Evolutionary conservation across 1,284 basidiomycete species (phyloP).

Genomic region (Microbotryum intermedium): DNA sequence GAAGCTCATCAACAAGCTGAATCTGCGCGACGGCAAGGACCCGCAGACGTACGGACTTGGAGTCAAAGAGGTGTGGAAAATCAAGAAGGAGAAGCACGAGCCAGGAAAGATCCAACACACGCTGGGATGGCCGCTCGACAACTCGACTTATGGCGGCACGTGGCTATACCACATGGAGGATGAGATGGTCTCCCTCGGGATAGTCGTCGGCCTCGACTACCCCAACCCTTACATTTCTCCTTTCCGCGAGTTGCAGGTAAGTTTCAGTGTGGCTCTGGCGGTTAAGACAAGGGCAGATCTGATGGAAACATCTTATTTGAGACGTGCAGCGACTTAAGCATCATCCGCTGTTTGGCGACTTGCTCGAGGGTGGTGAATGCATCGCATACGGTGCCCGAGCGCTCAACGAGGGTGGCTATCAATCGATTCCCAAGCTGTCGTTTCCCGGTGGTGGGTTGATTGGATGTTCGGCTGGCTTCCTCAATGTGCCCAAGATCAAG

Average conservation of each 20-base stretch:
- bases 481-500: slow-evolving; percentile 98
- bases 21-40: slow-evolving; percentile 66
- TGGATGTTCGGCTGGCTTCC: slow-evolving; percentile 90
- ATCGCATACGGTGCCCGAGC: slow-evolving; percentile 86
- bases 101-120: slow-evolving; percentile 87
- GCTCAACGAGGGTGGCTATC: slow-evolving; percentile 89
- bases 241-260: slow-evolving; percentile 83
- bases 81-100: slow-evolving; percentile 64
- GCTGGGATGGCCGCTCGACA: slow-evolving; percentile 85
- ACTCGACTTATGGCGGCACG: slow-evolving; percentile 81
- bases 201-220: slow-evolving; percentile 93
- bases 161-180: slow-evolving; percentile 96
- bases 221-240: slow-evolving; percentile 88
- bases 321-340: slow-evolving; percentile 86
- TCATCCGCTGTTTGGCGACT: slow-evolving; percentile 77
- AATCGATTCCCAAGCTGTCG: slow-evolving; percentile 80
- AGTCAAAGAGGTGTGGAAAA: slow-evolving; percentile 95
- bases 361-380: slow-evolving; percentile 69
- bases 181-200: slow-evolving; percentile 78
- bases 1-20: slow-evolving; percentile 66
- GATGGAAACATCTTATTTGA: slow-evolving; percentile 32
- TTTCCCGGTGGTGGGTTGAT: slow-evolving; percentile 95
- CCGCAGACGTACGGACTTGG: slow-evolving; percentile 96
- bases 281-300: background rate
- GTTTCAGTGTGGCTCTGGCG: slow-evolving; percentile 21